A percentile compares a stretch with the other conserved stretches of the same genome.
These are phyloP conservation scores for Calocybe cyanea DNA, from an alignment of 768 basidiomycete species.

Conservation along the genomic window DNA sequence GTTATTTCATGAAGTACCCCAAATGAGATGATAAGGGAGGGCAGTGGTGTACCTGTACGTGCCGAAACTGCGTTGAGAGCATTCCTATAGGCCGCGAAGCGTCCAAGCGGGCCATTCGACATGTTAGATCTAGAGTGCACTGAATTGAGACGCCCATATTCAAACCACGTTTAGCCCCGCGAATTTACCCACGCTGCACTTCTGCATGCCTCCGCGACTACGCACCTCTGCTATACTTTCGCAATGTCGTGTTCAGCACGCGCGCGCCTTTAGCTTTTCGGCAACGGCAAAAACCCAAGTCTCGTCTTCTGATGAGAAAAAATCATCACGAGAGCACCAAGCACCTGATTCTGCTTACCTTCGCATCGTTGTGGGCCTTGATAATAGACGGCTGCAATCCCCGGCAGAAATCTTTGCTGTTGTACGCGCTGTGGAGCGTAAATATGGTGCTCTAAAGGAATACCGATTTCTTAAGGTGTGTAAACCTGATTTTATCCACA, in stretches of 20 bases:
- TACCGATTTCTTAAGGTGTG: constrained; percentile 39
- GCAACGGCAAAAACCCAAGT: neutral
- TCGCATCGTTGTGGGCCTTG: constrained; percentile 33
- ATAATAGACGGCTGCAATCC: constrained; percentile 21
- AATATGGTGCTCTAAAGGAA: constrained; percentile 46
- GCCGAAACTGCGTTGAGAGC: constrained; percentile 58
- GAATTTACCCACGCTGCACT: constrained; percentile 13
- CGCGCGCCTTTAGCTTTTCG: constrained; percentile 7
- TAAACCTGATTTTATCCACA: constrained; percentile 5
- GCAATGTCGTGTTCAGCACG: neutral
- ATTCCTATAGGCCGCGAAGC: constrained; percentile 45
- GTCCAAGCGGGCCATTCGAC: constrained; percentile 17
- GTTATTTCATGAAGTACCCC: constrained; percentile 83
- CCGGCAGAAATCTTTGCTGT: constrained; percentile 50
- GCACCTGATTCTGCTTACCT: no score
- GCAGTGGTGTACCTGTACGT: constrained; percentile 69
- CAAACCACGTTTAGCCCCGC: no score
- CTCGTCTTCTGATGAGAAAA: no score
- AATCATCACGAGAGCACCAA: no score
- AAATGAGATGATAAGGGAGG: constrained; percentile 77
- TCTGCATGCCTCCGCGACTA: constrained; percentile 6
- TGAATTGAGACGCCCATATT: no score
- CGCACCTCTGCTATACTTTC: neutral
- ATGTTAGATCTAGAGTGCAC: neutral
- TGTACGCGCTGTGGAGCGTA: constrained; percentile 52